Evolutionary conservation across 139 green algal genomes (phyloP).

Genomic region (Coccomyxa sp.): DNA sequence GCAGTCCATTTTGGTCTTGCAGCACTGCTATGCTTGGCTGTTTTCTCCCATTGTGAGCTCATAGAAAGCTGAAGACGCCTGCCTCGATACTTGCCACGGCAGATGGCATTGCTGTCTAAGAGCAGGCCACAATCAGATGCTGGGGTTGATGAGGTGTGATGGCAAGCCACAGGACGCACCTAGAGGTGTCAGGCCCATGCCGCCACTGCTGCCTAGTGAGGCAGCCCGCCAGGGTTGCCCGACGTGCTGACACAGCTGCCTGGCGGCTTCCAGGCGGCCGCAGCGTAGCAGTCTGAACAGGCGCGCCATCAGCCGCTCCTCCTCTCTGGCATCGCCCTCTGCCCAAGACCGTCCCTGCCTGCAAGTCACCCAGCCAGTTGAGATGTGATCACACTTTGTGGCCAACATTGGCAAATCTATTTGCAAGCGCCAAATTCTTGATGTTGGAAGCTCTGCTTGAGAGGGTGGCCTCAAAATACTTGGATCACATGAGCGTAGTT

Average conservation of each 20-base stretch:
- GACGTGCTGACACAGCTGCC: constrained; percentile 40
- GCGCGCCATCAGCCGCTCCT: constrained; percentile 52
- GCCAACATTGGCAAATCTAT: no score
- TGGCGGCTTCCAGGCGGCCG: constrained; percentile 49
- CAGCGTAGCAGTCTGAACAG: constrained; percentile 70
- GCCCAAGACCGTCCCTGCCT: not conserved
- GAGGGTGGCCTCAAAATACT: no score
- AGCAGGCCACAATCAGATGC: not conserved
- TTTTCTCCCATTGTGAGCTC: not conserved
- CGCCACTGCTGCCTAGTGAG: constrained; percentile 52
- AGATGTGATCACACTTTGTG: no score
- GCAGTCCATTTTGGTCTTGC: not conserved
- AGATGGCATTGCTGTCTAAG: not conserved
- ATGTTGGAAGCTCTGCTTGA: no score
- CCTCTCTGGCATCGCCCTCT: constrained; percentile 41
- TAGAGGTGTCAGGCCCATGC: constrained; percentile 56
- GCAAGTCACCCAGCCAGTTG: no score
- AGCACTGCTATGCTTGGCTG: not conserved
- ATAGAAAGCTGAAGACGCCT: no score
- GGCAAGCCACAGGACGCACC: constrained; percentile 25
- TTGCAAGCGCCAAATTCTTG: no score
- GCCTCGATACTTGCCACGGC: no score
- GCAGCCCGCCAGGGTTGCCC: constrained; percentile 70
- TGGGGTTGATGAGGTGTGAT: not conserved
- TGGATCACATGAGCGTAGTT: no score